These are phyloP conservation scores for Neopestalotiopsis rosae DNA, from an alignment of 2,329 filamentous ascomycete genomes.

Conservation along the genomic window DNA sequence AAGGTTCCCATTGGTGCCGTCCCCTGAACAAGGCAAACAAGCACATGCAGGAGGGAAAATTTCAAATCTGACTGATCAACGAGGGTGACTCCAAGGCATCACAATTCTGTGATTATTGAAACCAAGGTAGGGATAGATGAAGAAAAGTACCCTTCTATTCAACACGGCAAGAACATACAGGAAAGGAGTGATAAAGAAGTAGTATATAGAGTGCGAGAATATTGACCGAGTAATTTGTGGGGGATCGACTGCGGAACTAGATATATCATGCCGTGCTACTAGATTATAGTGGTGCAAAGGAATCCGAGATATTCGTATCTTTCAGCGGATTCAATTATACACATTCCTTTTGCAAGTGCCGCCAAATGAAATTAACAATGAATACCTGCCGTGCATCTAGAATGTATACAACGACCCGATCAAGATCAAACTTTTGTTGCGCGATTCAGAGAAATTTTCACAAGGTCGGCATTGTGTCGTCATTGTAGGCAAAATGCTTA, in stretches of 20 bases:
- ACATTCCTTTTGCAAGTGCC: neutral
- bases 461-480: neutral
- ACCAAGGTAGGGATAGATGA: too few relatives aligned
- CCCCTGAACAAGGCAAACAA: constrained; percentile 6
- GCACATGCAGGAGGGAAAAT: constrained; percentile 1
- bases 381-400: too few relatives aligned
- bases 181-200: too few relatives aligned
- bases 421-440: neutral
- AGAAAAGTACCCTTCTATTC: too few relatives aligned
- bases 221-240: too few relatives aligned
- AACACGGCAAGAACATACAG: too few relatives aligned
- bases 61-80: neutral
- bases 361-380: neutral
- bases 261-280: neutral
- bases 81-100: neutral
- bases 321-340: neutral
- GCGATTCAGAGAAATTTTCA: neutral
- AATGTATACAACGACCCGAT: neutral
- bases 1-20: neutral
- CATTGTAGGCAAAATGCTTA: neutral
- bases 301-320: neutral
- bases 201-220: too few relatives aligned
- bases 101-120: neutral
- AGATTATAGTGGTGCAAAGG: neutral
- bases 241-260: too few relatives aligned